These are phyloP conservation scores for Neurospora sp. DNA, from an alignment of 2,329 filamentous ascomycete species.

Conservation along the genomic window DNA sequence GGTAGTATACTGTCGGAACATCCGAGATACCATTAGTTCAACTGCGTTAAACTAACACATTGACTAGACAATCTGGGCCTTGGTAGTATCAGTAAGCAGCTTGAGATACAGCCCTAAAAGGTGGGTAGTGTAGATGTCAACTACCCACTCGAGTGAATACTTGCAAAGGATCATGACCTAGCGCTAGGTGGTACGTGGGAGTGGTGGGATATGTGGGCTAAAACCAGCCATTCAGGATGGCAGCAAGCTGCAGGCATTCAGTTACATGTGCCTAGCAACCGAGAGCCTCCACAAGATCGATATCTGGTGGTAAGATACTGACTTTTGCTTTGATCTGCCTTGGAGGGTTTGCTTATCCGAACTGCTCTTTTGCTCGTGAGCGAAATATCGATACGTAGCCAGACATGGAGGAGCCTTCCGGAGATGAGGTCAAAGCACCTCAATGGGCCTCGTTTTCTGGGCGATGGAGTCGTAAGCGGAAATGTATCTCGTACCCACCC, in stretches of 20 bases:
- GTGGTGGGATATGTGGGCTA: neutral
- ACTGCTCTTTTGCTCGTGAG: neutral
- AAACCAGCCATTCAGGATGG: neutral
- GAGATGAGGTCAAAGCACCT: neutral
- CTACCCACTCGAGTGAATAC: neutral
- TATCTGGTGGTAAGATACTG: neutral
- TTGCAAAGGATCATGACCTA: neutral
- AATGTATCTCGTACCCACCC: neutral
- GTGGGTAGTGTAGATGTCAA: neutral
- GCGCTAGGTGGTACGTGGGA: neutral
- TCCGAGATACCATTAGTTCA: neutral
- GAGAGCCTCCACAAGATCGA: neutral
- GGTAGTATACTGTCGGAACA: neutral
- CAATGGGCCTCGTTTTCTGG: neutral
- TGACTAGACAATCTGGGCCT: neutral
- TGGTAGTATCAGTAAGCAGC: neutral
- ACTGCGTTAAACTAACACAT: neutral
- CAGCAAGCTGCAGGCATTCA: neutral
- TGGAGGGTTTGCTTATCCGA: neutral
- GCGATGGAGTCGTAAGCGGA: neutral
- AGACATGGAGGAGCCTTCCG: neutral
- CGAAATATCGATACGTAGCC: neutral
- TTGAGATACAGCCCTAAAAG: neutral
- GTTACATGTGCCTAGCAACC: neutral
- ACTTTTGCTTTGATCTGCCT: neutral